Percentiles rank a stretch among this genome's conserved stretches.
Evolutionary conservation across 768 basidiomycete species (phyloP).

Genomic region (Udeniomyces megalosporus): DNA sequence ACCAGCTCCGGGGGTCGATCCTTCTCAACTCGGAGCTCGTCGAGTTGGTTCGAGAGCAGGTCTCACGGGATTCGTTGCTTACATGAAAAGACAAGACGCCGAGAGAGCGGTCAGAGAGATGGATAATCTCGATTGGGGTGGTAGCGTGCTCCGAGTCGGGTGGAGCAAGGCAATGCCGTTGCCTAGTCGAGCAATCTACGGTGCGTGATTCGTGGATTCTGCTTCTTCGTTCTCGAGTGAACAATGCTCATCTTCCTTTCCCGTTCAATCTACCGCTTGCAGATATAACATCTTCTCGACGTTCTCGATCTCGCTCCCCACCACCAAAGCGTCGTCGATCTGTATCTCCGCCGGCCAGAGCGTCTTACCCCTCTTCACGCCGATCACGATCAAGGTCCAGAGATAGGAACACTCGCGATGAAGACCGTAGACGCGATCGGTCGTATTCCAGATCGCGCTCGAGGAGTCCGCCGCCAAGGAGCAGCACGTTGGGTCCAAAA

Average conservation of each 20-base stretch:
- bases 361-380: too few species aligned
- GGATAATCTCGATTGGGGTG: slow-evolving; percentile 91
- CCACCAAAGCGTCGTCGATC: not conserved
- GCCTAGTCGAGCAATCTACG: slow-evolving; percentile 51
- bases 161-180: slow-evolving; percentile 96
- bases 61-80: slow-evolving; percentile 90
- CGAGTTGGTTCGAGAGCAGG: slow-evolving; percentile 45
- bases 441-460: slow-evolving; percentile 23
- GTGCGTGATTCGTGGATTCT: too few species aligned
- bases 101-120: slow-evolving; percentile 74
- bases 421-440: not conserved
- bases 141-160: slow-evolving; percentile 66
- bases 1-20: slow-evolving; percentile 46
- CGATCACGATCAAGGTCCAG: too few species aligned
- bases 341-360: too few species aligned
- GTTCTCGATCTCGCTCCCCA: not conserved
- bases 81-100: slow-evolving; percentile 83
- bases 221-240: too few species aligned
- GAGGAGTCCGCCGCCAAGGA: slow-evolving; percentile 16
- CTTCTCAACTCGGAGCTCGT: slow-evolving; percentile 57
- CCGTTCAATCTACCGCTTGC: not conserved
- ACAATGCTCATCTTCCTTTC: too few species aligned
- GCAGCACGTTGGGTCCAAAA: slow-evolving; percentile 13
- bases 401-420: too few species aligned
- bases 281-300: not conserved